A percentile compares a stretch with the other conserved stretches of the same genome.
Evolutionary conservation across 495 filamentous ascomycete genomes (phyloP).

Genomic region (Xylaria acuta): DNA sequence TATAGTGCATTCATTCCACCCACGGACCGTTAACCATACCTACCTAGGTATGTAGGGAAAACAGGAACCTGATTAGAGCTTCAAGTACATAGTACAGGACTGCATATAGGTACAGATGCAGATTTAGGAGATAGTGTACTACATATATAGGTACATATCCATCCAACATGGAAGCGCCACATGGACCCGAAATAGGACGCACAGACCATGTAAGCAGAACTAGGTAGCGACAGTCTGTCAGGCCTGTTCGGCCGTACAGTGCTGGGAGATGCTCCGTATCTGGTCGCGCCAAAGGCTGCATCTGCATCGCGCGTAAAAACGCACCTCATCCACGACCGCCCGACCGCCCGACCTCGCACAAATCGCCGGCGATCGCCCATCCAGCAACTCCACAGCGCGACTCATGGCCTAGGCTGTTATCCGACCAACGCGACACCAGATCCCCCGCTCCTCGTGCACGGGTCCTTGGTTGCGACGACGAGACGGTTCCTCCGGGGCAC

Average conservation of each 20-base stretch:
- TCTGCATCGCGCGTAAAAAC: slow-evolving; percentile 15
- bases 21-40: no score
- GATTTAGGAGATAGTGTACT: no score
- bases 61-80: no score
- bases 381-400: not conserved
- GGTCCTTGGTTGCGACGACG: slow-evolving; percentile 17
- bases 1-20: no score
- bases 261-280: not conserved
- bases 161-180: not conserved
- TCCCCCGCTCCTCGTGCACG: not conserved
- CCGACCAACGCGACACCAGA: slow-evolving; percentile 10
- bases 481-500: not conserved
- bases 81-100: no score
- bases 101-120: no score
- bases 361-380: not conserved
- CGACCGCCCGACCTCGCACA: not conserved
- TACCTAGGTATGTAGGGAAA: not conserved
- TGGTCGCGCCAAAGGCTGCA: slow-evolving; percentile 15
- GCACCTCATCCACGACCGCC: slow-evolving; percentile 4
- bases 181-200: not conserved
- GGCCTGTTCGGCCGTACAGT: not conserved
- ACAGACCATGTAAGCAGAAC: slow-evolving; percentile 1
- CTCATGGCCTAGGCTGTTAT: slow-evolving; percentile 8
- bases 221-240: not conserved
- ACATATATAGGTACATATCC: no score